phyloP scores from a whole-genome alignment of 495 filamentous ascomycete species.

The Neurospora tetrasperma region DNA sequence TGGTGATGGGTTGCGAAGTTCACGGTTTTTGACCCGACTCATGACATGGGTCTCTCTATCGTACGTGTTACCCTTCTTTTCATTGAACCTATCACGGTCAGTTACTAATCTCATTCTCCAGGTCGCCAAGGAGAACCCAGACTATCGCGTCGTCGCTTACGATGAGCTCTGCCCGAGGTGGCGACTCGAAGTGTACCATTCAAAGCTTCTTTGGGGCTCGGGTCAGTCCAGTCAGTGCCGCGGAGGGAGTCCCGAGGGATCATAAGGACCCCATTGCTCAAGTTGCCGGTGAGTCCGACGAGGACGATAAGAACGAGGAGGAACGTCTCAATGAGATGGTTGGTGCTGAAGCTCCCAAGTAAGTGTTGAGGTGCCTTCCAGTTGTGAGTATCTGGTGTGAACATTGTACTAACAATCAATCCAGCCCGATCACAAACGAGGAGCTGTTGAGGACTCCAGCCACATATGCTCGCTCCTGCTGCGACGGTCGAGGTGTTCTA shows the following conservation, averaged over 20 bases:
- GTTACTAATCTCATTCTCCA: background rate
- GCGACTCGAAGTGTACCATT: background rate
- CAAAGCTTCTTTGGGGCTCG: background rate
- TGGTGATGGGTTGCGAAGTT: background rate
- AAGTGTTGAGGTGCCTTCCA: slow-evolving; percentile 12
- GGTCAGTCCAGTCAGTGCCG: background rate
- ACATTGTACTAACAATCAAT: background rate
- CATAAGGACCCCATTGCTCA: background rate
- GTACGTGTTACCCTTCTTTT: background rate
- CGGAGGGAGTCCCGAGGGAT: background rate
- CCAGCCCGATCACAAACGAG: background rate
- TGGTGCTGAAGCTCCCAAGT: slow-evolving; percentile 39
- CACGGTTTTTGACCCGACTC: background rate
- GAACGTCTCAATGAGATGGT: slow-evolving; percentile 52
- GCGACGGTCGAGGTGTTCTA: too few species aligned
- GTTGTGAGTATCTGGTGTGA: slow-evolving; percentile 14
- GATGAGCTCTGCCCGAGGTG: background rate
- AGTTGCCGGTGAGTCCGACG: background rate
- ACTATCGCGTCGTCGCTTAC: background rate
- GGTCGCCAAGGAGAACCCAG: background rate
- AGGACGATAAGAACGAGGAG: background rate
- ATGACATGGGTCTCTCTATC: background rate
- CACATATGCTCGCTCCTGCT: too few species aligned
- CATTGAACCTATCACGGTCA: background rate
- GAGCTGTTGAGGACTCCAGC: background rate